These are phyloP conservation scores for Hirsutella thompsonii DNA, from an alignment of 2,329 filamentous ascomycete genomes.

Conservation along the genomic window DNA sequence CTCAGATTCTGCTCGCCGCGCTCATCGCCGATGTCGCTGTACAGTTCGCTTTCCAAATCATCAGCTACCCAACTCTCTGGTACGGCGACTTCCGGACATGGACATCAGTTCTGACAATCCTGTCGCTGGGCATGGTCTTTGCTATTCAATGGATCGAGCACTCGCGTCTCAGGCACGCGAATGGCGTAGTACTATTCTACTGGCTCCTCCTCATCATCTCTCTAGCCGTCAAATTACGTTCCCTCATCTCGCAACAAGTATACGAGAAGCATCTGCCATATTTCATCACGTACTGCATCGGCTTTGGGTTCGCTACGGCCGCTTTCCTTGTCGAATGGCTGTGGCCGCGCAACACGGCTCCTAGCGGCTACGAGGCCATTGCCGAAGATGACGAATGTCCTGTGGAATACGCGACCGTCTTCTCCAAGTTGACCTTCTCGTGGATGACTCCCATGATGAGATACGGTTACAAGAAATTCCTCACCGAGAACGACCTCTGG, in stretches of 20 bases:
- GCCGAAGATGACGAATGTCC: slow-evolving; percentile 52
- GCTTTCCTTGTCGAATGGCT: slow-evolving; percentile 79
- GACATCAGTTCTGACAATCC: slow-evolving; percentile 58
- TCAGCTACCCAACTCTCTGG: slow-evolving; percentile 57
- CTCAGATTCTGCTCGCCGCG: slow-evolving; percentile 45
- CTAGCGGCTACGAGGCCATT: slow-evolving; percentile 43
- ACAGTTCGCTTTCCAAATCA: slow-evolving; percentile 66
- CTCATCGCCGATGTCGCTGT: slow-evolving; percentile 56
- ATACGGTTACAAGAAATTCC: slow-evolving; percentile 77
- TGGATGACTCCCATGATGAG: slow-evolving; percentile 99
- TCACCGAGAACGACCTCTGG: slow-evolving; percentile 95
- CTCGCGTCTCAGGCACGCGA: slow-evolving; percentile 68
- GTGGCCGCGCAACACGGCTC: slow-evolving; percentile 56
- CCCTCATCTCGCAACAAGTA: slow-evolving; percentile 65
- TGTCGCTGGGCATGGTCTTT: slow-evolving; percentile 64
- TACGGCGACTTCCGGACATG: slow-evolving; percentile 75
- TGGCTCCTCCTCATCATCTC: slow-evolving; percentile 79
- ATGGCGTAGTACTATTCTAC: slow-evolving; percentile 81
- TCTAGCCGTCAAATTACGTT: slow-evolving; percentile 72
- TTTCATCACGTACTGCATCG: slow-evolving; percentile 64
- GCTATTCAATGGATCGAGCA: slow-evolving; percentile 79
- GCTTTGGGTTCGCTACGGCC: slow-evolving; percentile 52
- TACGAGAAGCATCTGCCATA: slow-evolving; percentile 56
- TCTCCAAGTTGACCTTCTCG: slow-evolving; percentile 84
- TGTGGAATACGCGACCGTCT: slow-evolving; percentile 84